Evolutionary conservation across 441 rosid genomes (phyloP).

Genomic region (Dalechampia spathulata): DNA sequence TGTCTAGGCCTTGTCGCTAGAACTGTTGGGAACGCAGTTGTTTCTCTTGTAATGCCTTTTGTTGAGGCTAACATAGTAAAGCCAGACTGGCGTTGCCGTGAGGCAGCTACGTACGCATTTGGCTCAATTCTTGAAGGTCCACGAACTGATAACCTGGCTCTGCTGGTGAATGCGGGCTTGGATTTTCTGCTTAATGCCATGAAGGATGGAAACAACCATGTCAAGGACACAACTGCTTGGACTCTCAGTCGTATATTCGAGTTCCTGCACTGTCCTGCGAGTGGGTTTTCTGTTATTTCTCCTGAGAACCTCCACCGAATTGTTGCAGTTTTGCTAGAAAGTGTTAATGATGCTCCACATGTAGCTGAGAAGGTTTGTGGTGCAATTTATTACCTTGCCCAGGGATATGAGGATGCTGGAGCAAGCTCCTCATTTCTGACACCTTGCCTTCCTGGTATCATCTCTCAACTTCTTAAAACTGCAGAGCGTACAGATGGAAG

Average conservation of each 20-base stretch:
- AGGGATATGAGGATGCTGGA: conserved; percentile 43
- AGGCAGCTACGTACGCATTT: conserved; percentile 75
- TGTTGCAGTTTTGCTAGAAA: conserved; percentile 32
- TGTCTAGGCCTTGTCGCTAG: conserved; percentile 58
- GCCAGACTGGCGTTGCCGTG: conserved; percentile 51
- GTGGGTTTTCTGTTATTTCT: conserved; percentile 32
- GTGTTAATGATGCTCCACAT: conserved; percentile 48
- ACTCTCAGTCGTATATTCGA: conserved; percentile 42
- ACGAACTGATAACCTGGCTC: conserved; percentile 36
- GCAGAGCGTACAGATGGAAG: conserved; percentile 40
- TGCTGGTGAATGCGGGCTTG: conserved; percentile 38
- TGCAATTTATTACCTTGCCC: conserved; percentile 63
- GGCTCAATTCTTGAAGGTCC: conserved; percentile 60
- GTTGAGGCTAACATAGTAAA: conserved; percentile 43
- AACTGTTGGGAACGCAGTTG: conserved; percentile 48
- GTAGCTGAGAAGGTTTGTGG: conserved; percentile 76
- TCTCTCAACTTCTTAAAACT: conserved; percentile 33
- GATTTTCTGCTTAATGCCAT: conserved; percentile 42
- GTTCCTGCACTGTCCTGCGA: conserved; percentile 38
- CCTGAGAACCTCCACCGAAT: conserved; percentile 38
- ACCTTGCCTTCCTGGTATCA: conserved; percentile 37
- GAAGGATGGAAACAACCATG: conserved; percentile 59
- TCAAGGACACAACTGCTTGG: conserved; percentile 73
- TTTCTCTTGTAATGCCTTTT: conserved; percentile 47
- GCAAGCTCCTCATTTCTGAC: conserved; percentile 34